Evolutionary conservation across 371 early-diverging fungal species (phyloP).

Genomic region (Apophysomyces ossiformis): DNA sequence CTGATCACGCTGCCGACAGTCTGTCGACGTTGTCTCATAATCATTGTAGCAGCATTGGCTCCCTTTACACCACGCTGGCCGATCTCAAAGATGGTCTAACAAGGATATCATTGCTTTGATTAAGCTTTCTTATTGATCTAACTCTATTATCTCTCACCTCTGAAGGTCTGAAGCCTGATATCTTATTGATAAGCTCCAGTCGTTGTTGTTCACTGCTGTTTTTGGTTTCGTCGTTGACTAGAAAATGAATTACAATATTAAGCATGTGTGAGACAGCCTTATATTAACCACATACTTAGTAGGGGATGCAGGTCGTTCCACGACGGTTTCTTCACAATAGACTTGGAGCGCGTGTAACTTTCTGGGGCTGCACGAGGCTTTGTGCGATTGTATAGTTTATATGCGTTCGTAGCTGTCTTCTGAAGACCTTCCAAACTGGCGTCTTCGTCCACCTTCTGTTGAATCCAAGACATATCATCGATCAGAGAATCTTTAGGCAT

Average conservation of each 20-base stretch:
- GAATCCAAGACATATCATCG: conserved; percentile 77
- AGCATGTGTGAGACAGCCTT: not conserved
- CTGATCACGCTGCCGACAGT: conserved; percentile 66
- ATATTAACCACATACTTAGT: conserved; percentile 47
- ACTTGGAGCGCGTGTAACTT: conserved; percentile 87
- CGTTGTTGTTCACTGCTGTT: conserved; percentile 62
- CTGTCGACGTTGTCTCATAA: conserved; percentile 83
- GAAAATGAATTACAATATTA: not conserved
- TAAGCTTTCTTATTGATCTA: too few species aligned
- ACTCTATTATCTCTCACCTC: conserved; percentile 45
- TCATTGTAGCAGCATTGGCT: conserved; percentile 65
- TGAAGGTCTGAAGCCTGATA: conserved; percentile 81
- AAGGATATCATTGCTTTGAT: not conserved
- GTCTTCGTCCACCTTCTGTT: conserved; percentile 60
- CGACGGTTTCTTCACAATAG: conserved; percentile 60
- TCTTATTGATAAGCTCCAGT: conserved; percentile 67
- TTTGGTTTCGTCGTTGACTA: conserved; percentile 22
- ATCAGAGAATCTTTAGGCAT: conserved; percentile 74
- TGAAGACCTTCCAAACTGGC: conserved; percentile 67
- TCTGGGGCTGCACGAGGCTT: conserved; percentile 83
- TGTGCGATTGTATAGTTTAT: conserved; percentile 84
- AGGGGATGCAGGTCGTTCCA: conserved; percentile 80
- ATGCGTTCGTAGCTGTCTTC: conserved; percentile 80
- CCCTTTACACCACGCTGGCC: conserved; percentile 82
- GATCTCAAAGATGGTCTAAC: conserved; percentile 90